Base-by-base conservation (phyloP, 768 basidiomycete species). In the Sarcodon sp. region DNA sequence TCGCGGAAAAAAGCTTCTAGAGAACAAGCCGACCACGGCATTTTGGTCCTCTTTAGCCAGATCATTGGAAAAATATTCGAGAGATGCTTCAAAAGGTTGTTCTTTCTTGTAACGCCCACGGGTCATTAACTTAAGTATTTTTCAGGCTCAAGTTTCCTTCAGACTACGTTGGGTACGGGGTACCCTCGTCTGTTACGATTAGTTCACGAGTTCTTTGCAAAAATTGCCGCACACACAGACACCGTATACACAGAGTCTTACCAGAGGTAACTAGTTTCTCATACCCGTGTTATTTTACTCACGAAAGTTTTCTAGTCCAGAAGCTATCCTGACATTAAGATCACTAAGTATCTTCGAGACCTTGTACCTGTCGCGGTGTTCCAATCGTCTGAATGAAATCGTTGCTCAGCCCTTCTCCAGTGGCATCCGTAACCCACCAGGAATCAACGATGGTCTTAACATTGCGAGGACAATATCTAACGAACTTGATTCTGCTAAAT, bases 131-230 rank as follows among this genome's bases (percentile, higher is more conserved):
- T 12, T 36, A 21, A 34, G 16, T 12, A 38, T 21, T 18, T 39
- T 36, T n/a, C 52, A 96, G 91, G 73, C 13, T 97, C 94, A 0
- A 75, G 79, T 0, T 98, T 98, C 63, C 64, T 97, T 9, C 92
- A 97, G 55, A 91, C 93, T 56, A 87, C 88, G 4, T 67, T 99
- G 36, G 81, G 83, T 54, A 69, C 79, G 2, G 86, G 87, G 13
- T 98, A 98, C 64, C 90, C 93, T 3, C 77, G 78, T 44, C 69
- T 99, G 3, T 62, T 99, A 7, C 77, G 96, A 8, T 73, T 97
- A 2, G 93, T 99, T 65, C 96, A 99, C 48, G 91, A 92, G 36
- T 96, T 99, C 66, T 99, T 99, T 61, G 80, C 85, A 32, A 92
- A 92, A 61, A 90, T 98, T 46, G 81, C 90, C 2, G 85, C 94